Conservation (phyloP, 768 basidiomycete genomes). For the Udeniomyces megalosporus region DNA sequence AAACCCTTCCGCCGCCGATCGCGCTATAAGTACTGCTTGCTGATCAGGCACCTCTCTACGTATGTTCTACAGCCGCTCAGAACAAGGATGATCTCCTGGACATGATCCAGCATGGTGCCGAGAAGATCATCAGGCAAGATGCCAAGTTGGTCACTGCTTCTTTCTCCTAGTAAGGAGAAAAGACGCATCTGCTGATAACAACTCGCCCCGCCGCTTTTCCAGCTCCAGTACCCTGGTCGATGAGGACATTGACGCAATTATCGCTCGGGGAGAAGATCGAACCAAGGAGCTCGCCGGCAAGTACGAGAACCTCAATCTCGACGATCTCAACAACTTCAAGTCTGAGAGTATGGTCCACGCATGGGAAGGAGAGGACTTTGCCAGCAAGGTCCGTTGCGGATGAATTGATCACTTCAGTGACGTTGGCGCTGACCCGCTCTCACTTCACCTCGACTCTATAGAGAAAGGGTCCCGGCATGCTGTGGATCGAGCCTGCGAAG, state of each 20-base stretch:
- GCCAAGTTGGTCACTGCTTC: slow-evolving; percentile 44
- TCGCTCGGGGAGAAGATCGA: slow-evolving; percentile 74
- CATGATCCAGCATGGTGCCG: slow-evolving; percentile 96
- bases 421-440: neutral
- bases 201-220: too few relatives aligned
- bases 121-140: slow-evolving; percentile 74
- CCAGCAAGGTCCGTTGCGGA: slow-evolving; percentile 42
- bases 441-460: neutral
- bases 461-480: slow-evolving; percentile 20
- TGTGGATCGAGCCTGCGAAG: slow-evolving; percentile 67
- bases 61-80: slow-evolving; percentile 46
- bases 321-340: slow-evolving; percentile 94
- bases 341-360: slow-evolving; percentile 77
- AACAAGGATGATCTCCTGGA: slow-evolving; percentile 86
- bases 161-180: neutral
- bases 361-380: slow-evolving; percentile 93
- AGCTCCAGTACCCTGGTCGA: slow-evolving; percentile 49
- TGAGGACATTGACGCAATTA: slow-evolving; percentile 88
- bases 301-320: slow-evolving; percentile 81
- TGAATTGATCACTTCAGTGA: too few relatives aligned
- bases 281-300: slow-evolving; percentile 76
- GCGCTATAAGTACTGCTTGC: neutral
- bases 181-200: neutral
- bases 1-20: too few relatives aligned
- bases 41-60: neutral